A percentile compares a stretch with the other conserved stretches of the same genome.
Conservation (phyloP, 2,329 filamentous ascomycete genomes). For the Fusarium sp. region DNA sequence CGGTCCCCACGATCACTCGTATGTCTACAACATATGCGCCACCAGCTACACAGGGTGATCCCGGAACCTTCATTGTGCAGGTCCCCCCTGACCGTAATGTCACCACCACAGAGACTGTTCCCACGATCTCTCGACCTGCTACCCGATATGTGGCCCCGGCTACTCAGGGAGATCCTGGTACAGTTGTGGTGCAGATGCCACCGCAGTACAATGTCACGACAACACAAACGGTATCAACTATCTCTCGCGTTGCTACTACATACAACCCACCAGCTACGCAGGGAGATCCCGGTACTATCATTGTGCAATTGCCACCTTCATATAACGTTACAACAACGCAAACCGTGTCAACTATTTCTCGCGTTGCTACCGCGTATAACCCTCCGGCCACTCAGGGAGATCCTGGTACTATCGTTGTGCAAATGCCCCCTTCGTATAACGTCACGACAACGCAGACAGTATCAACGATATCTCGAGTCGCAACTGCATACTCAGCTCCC, state of each 20-base stretch:
- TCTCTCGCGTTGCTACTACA: not conserved
- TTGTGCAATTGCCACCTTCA: not conserved
- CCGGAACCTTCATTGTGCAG: conserved; percentile 14
- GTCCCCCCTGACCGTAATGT: not conserved
- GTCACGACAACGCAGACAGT: conserved; percentile 7
- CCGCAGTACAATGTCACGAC: conserved; percentile 14
- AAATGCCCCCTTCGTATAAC: conserved; percentile 1
- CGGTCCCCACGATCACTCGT: conserved; percentile 1
- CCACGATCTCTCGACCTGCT: conserved; percentile 6
- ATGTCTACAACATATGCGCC: conserved; percentile 9
- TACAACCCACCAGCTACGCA: not conserved
- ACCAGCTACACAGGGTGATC: conserved; percentile 6
- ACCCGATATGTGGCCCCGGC: not conserved
- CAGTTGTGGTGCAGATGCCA: conserved; percentile 14
- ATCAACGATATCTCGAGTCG: not conserved
- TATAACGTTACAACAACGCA: conserved; percentile 7
- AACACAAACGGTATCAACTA: not conserved
- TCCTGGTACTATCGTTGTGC: conserved; percentile 8
- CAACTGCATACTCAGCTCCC: conserved; percentile 3
- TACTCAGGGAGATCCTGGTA: conserved; percentile 16
- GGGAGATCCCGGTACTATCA: conserved; percentile 14
- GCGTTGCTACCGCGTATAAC: not conserved
- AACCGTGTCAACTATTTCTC: conserved; percentile 1
- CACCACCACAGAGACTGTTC: conserved; percentile 3
- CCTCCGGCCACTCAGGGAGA: not conserved